Conservation (phyloP, 139 green algal genomes). For the Chlorella sp. region DNA sequence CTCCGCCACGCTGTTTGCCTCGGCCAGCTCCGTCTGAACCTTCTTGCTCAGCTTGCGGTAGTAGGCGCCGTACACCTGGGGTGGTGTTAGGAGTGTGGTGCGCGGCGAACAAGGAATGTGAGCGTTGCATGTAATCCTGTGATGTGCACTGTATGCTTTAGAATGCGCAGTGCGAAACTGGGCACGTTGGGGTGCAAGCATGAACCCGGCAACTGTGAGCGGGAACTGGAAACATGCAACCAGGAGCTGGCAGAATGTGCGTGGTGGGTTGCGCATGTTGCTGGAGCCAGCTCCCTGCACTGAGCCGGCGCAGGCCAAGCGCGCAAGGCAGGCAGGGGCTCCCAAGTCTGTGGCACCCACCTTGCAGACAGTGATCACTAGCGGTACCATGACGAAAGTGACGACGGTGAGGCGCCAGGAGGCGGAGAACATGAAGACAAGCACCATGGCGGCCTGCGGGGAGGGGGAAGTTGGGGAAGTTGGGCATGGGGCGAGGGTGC, state of each 20-base stretch:
- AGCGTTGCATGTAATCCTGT: neutral
- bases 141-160: neutral
- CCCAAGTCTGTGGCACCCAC: too few relatives aligned
- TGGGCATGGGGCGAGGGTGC: neutral
- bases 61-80: slow-evolving; percentile 81
- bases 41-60: slow-evolving; percentile 77
- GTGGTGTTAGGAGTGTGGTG: neutral
- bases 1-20: slow-evolving; percentile 82
- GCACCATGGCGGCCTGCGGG: slow-evolving; percentile 49
- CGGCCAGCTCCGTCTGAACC: slow-evolving; percentile 78
- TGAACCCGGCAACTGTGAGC: too few relatives aligned
- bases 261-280: too few relatives aligned
- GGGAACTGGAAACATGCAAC: too few relatives aligned
- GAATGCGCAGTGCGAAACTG: too few relatives aligned
- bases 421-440: slow-evolving; percentile 87
- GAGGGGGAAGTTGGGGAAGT: neutral
- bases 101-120: neutral
- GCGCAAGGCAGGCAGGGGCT: too few relatives aligned
- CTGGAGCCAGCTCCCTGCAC: too few relatives aligned
- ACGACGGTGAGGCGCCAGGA: slow-evolving; percentile 84
- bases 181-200: too few relatives aligned
- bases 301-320: too few relatives aligned
- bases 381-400: slow-evolving; percentile 84
- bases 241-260: too few relatives aligned
- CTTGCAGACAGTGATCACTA: slow-evolving; percentile 76